phyloP scores from a whole-genome alignment of 208 protist genomes.

The Leishmania tropica region DNA sequence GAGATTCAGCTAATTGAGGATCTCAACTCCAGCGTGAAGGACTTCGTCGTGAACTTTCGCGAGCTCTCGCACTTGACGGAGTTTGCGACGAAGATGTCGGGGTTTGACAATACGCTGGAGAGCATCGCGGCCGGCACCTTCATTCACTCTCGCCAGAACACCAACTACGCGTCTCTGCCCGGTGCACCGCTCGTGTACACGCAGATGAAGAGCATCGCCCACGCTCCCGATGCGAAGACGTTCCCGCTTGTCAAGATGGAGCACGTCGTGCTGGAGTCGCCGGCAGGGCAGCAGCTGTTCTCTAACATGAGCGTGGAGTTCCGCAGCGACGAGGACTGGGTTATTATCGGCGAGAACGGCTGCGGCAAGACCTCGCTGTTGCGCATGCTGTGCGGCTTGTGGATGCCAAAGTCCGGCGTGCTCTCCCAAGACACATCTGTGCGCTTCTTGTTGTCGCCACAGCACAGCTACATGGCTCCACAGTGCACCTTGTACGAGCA shows the following conservation, averaged over 20 bases:
- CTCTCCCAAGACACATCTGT: constrained; percentile 52
- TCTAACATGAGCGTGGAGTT: constrained; percentile 59
- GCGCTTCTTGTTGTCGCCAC: constrained; percentile 66
- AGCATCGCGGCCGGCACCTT: constrained; percentile 76
- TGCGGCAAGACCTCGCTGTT: constrained; percentile 88
- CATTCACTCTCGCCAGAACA: constrained; percentile 9
- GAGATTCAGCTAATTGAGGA: constrained; percentile 83
- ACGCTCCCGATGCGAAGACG: constrained; percentile 2
- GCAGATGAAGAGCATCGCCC: constrained; percentile 22
- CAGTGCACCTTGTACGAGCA: constrained; percentile 87
- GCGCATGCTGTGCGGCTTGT: constrained; percentile 83
- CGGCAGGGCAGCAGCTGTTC: constrained; percentile 66
- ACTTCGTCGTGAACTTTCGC: constrained; percentile 88
- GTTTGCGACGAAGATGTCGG: constrained; percentile 74
- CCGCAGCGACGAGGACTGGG: constrained; percentile 73
- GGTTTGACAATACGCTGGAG: constrained; percentile 79
- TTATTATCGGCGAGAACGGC: constrained; percentile 84
- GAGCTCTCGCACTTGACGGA: constrained; percentile 84
- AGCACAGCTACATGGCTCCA: constrained; percentile 85
- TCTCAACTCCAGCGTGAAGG: constrained; percentile 81
- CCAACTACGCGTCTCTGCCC: constrained; percentile 6
- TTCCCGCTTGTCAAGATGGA: constrained; percentile 62
- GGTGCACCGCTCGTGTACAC: constrained; percentile 47
- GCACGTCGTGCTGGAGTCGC: constrained; percentile 57
- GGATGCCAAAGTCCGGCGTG: constrained; percentile 57